Conservation (phyloP, 306 rosid genomes). For the Trichosanthes cucumerina region DNA sequence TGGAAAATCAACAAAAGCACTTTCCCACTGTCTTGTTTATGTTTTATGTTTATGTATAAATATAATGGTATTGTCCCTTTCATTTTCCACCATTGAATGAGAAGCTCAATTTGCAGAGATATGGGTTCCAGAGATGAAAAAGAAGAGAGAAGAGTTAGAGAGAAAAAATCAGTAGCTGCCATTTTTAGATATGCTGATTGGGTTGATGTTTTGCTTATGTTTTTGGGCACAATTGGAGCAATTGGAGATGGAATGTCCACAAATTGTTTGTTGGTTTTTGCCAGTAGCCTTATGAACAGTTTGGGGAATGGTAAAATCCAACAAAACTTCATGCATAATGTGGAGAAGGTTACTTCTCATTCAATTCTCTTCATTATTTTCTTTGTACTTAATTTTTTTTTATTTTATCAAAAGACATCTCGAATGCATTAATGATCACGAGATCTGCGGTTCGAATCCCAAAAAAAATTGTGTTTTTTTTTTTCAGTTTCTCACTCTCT, state of each 20-base stretch:
- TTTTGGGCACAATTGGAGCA: slow-evolving; percentile 74
- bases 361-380: not conserved
- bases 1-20: not conserved
- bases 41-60: not conserved
- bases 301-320: slow-evolving; percentile 47
- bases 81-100: not conserved
- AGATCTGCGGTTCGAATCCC: too few species aligned
- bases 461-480: too few species aligned
- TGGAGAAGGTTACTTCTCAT: slow-evolving; percentile 46
- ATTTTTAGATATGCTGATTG: slow-evolving; percentile 70
- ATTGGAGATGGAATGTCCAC: slow-evolving; percentile 94
- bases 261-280: slow-evolving; percentile 61
- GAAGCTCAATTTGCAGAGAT: not conserved
- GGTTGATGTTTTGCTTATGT: slow-evolving; percentile 65
- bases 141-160: slow-evolving; percentile 1
- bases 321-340: slow-evolving; percentile 54
- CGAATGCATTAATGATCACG: too few species aligned
- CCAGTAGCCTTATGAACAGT: slow-evolving; percentile 84
- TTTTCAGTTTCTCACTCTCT: not conserved
- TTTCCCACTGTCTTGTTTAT: not conserved
- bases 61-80: not conserved
- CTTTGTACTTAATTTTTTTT: too few species aligned
- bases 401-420: too few species aligned
- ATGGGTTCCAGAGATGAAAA: slow-evolving; percentile 12
- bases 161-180: not conserved